These are phyloP conservation scores for Ambrosiella cleistominuta DNA, from an alignment of 2,329 filamentous ascomycete genomes.

Conservation along the genomic window DNA sequence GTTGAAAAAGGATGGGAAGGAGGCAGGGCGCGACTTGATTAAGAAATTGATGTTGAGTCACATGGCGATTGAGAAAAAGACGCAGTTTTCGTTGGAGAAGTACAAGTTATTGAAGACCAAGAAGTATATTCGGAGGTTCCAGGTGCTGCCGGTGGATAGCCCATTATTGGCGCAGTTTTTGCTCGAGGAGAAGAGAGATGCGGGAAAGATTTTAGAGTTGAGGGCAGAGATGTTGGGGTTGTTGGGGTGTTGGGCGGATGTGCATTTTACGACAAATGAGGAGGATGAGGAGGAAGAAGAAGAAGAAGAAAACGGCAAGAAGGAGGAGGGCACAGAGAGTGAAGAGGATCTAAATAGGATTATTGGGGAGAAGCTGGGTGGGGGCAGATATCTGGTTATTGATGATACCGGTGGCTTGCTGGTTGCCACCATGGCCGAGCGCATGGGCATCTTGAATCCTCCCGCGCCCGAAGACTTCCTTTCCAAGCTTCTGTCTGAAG, in stretches of 20 bases:
- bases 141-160: constrained; percentile 67
- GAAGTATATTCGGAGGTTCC: constrained; percentile 84
- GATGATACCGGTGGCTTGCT: constrained; percentile 77
- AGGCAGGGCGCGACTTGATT: constrained; percentile 75
- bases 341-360: constrained; percentile 12
- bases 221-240: constrained; percentile 69
- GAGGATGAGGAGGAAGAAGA: constrained; percentile 20
- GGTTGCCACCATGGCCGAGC: constrained; percentile 69
- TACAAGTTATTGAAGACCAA: constrained; percentile 88
- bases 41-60: constrained; percentile 86
- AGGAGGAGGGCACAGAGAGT: constrained; percentile 12
- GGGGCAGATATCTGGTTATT: constrained; percentile 56
- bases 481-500: constrained; percentile 3
- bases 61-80: constrained; percentile 82
- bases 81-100: constrained; percentile 79
- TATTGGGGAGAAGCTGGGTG: constrained; percentile 14
- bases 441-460: constrained; percentile 62
- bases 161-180: constrained; percentile 58
- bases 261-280: constrained; percentile 46
- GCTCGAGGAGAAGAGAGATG: constrained; percentile 56
- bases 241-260: constrained; percentile 76
- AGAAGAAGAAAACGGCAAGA: constrained; percentile 9
- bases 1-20: constrained; percentile 53
- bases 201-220: constrained; percentile 66
- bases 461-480: constrained; percentile 18